Evolutionary conservation across 2,329 filamentous ascomycete genomes (phyloP).

Genomic region (Fusarium verticillioides): DNA sequence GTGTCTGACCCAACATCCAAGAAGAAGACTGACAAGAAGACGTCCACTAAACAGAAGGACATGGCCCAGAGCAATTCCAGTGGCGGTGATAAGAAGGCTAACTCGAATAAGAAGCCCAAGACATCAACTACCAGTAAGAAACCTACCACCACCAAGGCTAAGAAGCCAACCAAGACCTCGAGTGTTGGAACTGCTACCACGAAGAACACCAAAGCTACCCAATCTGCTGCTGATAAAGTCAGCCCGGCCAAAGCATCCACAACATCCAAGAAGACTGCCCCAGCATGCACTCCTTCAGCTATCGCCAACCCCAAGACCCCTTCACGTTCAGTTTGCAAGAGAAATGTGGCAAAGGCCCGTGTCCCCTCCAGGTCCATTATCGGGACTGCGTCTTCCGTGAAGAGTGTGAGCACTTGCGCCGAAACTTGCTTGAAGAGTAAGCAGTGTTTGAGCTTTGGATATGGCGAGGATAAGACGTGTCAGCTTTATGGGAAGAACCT

Average conservation of each 20-base stretch:
- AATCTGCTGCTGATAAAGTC: rapidly evolving
- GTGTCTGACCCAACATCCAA: not conserved
- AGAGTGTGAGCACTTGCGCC: not conserved
- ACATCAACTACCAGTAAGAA: not conserved
- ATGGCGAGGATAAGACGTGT: not conserved
- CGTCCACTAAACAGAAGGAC: not conserved
- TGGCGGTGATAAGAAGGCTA: not conserved
- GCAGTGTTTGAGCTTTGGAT: conserved; percentile 5
- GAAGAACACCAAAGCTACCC: not conserved
- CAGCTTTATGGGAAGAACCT: not conserved
- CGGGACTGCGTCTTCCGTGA: not conserved
- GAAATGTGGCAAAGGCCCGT: not conserved
- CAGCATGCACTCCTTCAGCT: not conserved
- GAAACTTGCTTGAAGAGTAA: not conserved
- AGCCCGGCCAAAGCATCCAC: not conserved
- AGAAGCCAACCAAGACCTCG: not conserved
- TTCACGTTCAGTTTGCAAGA: not conserved
- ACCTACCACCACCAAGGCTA: not conserved
- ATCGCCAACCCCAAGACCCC: not conserved
- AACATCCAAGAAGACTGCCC: not conserved
- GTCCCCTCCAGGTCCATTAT: not conserved
- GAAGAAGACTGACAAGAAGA: not conserved
- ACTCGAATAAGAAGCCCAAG: not conserved
- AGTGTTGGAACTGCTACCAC: not conserved
- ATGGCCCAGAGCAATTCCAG: not conserved